Conservation (phyloP, 495 filamentous ascomycete species). For the Rusavskia elegans region DNA sequence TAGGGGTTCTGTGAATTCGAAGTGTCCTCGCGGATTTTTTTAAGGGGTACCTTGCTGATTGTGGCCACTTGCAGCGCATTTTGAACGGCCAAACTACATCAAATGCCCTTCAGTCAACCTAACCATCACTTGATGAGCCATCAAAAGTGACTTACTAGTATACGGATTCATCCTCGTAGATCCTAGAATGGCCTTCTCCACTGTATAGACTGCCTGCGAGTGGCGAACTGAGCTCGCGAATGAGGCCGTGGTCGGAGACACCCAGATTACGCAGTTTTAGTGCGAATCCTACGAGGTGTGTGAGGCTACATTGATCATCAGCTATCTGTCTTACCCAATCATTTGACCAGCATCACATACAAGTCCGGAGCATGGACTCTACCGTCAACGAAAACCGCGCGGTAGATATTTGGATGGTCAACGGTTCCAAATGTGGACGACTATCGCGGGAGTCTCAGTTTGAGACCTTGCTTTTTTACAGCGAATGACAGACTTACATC, state of each 20-base stretch:
- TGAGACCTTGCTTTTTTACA: background rate
- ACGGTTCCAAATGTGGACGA: slow-evolving; percentile 73
- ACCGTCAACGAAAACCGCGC: slow-evolving; percentile 89
- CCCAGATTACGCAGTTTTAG: slow-evolving; percentile 88
- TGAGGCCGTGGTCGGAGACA: slow-evolving; percentile 78
- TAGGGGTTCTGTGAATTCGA: slow-evolving; percentile 56
- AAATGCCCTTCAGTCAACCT: slow-evolving; percentile 1
- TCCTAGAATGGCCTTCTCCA: slow-evolving; percentile 81
- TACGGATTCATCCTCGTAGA: slow-evolving; percentile 82
- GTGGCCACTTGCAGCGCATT: slow-evolving; percentile 74
- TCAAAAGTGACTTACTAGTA: slow-evolving; percentile 48
- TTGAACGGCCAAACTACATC: slow-evolving; percentile 54
- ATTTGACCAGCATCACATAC: slow-evolving; percentile 23
- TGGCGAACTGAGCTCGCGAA: slow-evolving; percentile 76
- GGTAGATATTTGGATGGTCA: slow-evolving; percentile 79
- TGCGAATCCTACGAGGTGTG: slow-evolving; percentile 82
- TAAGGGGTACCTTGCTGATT: slow-evolving; percentile 34
- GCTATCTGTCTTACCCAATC: background rate
- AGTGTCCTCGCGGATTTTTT: slow-evolving; percentile 31
- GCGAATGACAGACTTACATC: slow-evolving; percentile 38
- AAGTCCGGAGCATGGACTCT: slow-evolving; percentile 88
- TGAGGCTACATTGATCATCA: slow-evolving; percentile 34
- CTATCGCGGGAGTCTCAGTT: slow-evolving; percentile 23
- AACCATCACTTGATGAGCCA: background rate
- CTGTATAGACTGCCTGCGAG: slow-evolving; percentile 82